Conservation (phyloP, 2,329 filamentous ascomycete genomes). For the Dothideomycetidae sp. region DNA sequence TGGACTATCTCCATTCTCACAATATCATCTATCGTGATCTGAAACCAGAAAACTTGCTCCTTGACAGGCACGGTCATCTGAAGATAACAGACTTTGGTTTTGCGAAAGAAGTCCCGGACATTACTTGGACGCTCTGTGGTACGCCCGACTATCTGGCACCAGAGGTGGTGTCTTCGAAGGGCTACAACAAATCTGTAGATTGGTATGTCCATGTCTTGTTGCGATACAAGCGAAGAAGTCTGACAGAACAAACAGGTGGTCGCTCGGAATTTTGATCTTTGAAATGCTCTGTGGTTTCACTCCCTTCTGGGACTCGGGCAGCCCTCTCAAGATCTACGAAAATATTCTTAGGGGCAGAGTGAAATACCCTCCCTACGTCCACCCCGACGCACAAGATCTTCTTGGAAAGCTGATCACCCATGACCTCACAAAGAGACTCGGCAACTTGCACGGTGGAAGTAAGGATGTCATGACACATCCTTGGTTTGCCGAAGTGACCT, state of each 20-base stretch:
- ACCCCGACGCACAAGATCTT: conserved; percentile 84
- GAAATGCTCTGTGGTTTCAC: conserved; percentile 99
- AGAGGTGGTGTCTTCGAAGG: conserved; percentile 97
- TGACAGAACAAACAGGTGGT: conserved; percentile 56
- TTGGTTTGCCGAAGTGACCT: conserved; percentile 96
- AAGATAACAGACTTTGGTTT: conserved; percentile 99
- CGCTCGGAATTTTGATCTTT: conserved; percentile 92
- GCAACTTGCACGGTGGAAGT: conserved; percentile 81
- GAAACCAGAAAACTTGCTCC: conserved; percentile 84
- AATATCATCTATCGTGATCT: conserved; percentile 97
- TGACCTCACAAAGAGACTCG: conserved; percentile 86
- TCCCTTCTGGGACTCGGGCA: conserved; percentile 96
- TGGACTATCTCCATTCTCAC: conserved; percentile 87
- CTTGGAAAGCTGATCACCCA: conserved; percentile 86
- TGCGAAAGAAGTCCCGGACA: conserved; percentile 94
- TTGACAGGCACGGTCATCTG: conserved; percentile 84
- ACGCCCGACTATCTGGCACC: conserved; percentile 96
- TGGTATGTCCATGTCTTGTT: conserved; percentile 63
- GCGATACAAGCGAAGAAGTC: neutral
- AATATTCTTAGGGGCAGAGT: conserved; percentile 93
- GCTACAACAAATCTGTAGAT: conserved; percentile 98
- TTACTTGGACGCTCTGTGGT: conserved; percentile 96
- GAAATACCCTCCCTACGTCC: conserved; percentile 93
- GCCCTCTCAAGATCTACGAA: conserved; percentile 98
- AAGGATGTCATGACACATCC: conserved; percentile 88